Base-by-base conservation (phyloP, 1,139 yeast species). In the Protomyces inouyei region DNA sequence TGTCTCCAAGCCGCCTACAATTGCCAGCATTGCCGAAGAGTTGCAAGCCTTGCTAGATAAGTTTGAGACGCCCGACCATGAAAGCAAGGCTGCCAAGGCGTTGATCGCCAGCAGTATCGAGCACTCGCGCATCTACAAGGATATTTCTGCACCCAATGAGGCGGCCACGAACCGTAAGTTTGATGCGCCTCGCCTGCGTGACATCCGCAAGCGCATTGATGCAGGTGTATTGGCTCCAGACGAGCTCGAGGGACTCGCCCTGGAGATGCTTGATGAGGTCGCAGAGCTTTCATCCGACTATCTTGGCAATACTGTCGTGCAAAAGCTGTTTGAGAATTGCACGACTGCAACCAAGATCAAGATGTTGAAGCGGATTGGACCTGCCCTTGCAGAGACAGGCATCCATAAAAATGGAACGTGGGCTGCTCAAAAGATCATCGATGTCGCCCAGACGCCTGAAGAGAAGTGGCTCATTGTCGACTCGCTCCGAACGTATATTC, bases 321-420 rank as follows among this genome's bases (percentile, higher is more conserved):
- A 93, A 76, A 92, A 91, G 74, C 76, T 93, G 52, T 92, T 92
- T 72, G 87, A 88, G 64, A 77, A 82, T 63, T 83, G 92, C 59
- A 83, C 90, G 2, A 85, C 87, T 38, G 80, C 85, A 6, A 80
- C 91, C 65, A 88, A 89, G 72, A 86, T 88, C 70, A 82, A 87
- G 76, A 87, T 95, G 91, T 82, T 93, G 61, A 84, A 87, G 72
- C 84, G 83, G 70, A 84, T 95, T 61, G 80, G 88, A 3, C 96
- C 95, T 23, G 88, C 81, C 72, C 79, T 95, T 69, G 88, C 97
- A 1, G 95, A 91, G 72, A 86, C 93, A 79, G 95, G 98, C 71
- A 87, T 90, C 65, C 99, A 93, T 77, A 93, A 93, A 73, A 93
- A 95, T 75, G 99, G 99, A 68, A 93, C 99, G 3, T 93, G 98